These are phyloP conservation scores for Limonomyces culmigenus DNA, from an alignment of 1,284 basidiomycete genomes.

Conservation along the genomic window DNA sequence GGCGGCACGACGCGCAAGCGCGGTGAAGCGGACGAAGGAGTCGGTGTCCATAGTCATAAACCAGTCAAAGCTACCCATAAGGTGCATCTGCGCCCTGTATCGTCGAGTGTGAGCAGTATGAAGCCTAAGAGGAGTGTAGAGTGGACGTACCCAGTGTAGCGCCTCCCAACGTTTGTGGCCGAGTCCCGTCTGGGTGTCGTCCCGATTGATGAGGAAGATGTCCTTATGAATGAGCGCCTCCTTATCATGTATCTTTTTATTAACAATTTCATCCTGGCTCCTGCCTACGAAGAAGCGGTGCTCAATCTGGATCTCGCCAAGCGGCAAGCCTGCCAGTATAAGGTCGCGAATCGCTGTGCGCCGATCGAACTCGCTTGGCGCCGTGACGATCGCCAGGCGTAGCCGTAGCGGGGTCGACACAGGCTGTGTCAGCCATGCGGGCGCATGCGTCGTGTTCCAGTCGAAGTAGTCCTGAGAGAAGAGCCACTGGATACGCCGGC, in stretches of 20 bases:
- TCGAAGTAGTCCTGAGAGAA: too few relatives aligned
- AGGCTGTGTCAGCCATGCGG: neutral
- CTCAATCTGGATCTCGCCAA: neutral
- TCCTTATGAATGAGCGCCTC: neutral
- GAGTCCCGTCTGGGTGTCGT: neutral
- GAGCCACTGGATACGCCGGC: too few relatives aligned
- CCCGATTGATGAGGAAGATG: neutral
- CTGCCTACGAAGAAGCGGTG: neutral
- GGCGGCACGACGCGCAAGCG: neutral
- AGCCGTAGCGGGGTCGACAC: neutral
- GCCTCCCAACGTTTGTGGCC: neutral
- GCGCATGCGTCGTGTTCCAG: too few relatives aligned
- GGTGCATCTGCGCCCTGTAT: too few relatives aligned
- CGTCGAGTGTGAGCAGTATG: too few relatives aligned
- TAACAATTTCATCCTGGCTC: neutral
- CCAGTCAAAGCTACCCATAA: slow-evolving; percentile 13
- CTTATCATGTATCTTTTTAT: neutral
- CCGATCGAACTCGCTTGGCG: neutral
- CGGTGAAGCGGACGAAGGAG: slow-evolving; percentile 1
- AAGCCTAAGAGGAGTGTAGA: slow-evolving; percentile 5
- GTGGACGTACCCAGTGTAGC: neutral
- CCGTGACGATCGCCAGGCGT: neutral
- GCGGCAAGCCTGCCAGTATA: neutral
- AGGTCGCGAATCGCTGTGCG: neutral
- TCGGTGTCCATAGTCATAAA: slow-evolving; percentile 6